A percentile compares a stretch with the other conserved stretches of the same genome.
Conservation (phyloP, 2,329 filamentous ascomycete genomes). For the Sordariomycetes sp. region DNA sequence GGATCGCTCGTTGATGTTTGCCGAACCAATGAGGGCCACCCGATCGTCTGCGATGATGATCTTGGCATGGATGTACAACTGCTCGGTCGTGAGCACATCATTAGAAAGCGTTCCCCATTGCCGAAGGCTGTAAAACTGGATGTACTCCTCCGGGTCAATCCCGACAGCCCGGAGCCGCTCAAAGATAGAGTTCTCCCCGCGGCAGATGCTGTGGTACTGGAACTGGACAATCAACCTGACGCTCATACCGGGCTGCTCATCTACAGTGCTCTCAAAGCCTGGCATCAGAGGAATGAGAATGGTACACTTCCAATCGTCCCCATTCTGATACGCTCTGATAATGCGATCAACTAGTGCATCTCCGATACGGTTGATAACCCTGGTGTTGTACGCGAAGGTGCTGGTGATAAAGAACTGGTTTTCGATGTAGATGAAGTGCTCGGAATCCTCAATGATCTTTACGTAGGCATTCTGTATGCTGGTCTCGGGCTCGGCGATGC, state of each 20-base stretch:
- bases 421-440: slow-evolving; percentile 97
- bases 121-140: slow-evolving; percentile 84
- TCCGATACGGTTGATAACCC: slow-evolving; percentile 85
- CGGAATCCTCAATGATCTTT: slow-evolving; percentile 86
- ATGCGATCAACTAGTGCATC: slow-evolving; percentile 90
- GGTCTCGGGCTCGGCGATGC: slow-evolving; percentile 75
- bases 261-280: slow-evolving; percentile 96
- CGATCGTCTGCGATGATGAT: slow-evolving; percentile 93
- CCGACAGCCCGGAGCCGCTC: slow-evolving; percentile 64
- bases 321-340: slow-evolving; percentile 67
- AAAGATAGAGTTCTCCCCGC: slow-evolving; percentile 86
- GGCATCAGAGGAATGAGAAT: slow-evolving; percentile 92
- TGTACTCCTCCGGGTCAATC: slow-evolving; percentile 90
- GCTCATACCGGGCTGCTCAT: slow-evolving; percentile 86
- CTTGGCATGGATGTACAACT: slow-evolving; percentile 97
- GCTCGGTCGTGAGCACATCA: slow-evolving; percentile 79
- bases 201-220: slow-evolving; percentile 90
- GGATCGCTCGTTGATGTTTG: slow-evolving; percentile 96
- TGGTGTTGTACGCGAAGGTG: slow-evolving; percentile 74
- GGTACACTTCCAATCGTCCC: slow-evolving; percentile 80
- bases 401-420: slow-evolving; percentile 98
- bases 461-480: slow-evolving; percentile 95
- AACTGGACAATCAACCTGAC: slow-evolving; percentile 94
- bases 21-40: slow-evolving; percentile 85
- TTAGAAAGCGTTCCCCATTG: slow-evolving; percentile 78